Evolutionary conservation across 2,329 filamentous ascomycete species (phyloP), one percentile per base, ranked within the genome.

Genomic region (Zymoseptoria pseudotritici): DNA sequence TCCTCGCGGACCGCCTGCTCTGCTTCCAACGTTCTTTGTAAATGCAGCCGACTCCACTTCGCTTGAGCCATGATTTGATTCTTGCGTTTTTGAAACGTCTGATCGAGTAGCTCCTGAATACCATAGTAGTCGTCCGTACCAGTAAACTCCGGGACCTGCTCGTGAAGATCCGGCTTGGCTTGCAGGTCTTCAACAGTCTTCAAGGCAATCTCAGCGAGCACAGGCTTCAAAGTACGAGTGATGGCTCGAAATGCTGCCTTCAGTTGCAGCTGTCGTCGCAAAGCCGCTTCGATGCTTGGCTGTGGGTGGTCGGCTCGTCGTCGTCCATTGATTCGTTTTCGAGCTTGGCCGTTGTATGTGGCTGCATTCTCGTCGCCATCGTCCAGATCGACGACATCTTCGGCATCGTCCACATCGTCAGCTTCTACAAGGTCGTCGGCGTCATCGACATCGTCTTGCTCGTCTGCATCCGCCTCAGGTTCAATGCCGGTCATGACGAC

Each of bases 191-290:
- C 82, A 60, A 87, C 74, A 56, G 77, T 81, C 36, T 84, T 80
- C 57, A 84, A 82, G 19, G 85, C 85, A 20, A 90, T 77, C 69
- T 89, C 86, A 60, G 85, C 83, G 13, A 89, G 77, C 9, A 85
- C 80, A 17, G 83, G 82, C 72, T 87, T 89, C 66, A 88, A 74
- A 29, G 82, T 79, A 66, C 83, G 81, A 60, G 84, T 80, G 56
- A 90, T 81, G 60, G 81, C 77, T n/a, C 83, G 80, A 72, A 84
- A 90, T 22, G 79, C 79, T 58, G 84, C 83, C 72, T 87, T 87
- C 67, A 90, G 78, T 66, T 87, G 82, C 65, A 86, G 80, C 70
- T 86, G 83, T 58, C 87, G 84, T 56, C 78, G 74, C 64, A 81
- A 70, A 58, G 77, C 74, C 17, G 75, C 73, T 67, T 81, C 79